Base-by-base conservation (phyloP, 306 rosid genomes). In the Hylodesmum podocarpum region DNA sequence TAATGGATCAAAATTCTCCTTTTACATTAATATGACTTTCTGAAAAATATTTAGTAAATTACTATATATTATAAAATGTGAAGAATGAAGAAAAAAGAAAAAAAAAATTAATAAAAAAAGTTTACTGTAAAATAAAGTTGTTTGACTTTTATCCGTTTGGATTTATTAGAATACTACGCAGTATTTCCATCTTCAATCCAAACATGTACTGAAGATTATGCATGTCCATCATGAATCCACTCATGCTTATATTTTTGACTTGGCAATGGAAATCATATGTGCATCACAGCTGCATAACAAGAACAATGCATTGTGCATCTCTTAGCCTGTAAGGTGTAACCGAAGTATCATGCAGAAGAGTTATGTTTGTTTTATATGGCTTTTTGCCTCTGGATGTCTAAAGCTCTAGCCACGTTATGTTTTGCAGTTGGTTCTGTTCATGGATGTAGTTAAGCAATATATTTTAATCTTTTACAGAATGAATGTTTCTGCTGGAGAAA, bases 401-500 rank as follows among this genome's bases (percentile, higher is more conserved):
- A 12, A 73, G 41, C 47, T 72, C 25, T 57, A 57, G 53, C 31
- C 13, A n/a, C 46, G 8, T 37, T 65, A 70, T 46, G 28, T 28
- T 41, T 76, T 37, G 63, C 28, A 46, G 61, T 47, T 54, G 53
- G 67, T 55, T 75, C 14, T 63, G 29, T 76, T 76, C 29, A 5
- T 8, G 1, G 21, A 54, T 63, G 16, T 44, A 34, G 59, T 75
- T 64, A n/a, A n/a, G n/a, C n/a, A 15, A 79, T 37, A 46, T 75
- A 28, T 46, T 67, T 39, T 62, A 43, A 77, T 57, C 51, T 84
- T 80, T 83, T 66, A 80, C 88, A 93, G 98, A 2, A 91, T 84
- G 84, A 93, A 93, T 27, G 80, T 89, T 55, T 53, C 93, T 61
- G 2, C 80, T 15, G 98, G 98, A 51, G 96, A 84, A 82, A 73